Evolutionary conservation across 192 early-diverging fungal species (phyloP), one percentile per base, ranked within the genome.

Genomic region (Cetraspora pellucida): DNA sequence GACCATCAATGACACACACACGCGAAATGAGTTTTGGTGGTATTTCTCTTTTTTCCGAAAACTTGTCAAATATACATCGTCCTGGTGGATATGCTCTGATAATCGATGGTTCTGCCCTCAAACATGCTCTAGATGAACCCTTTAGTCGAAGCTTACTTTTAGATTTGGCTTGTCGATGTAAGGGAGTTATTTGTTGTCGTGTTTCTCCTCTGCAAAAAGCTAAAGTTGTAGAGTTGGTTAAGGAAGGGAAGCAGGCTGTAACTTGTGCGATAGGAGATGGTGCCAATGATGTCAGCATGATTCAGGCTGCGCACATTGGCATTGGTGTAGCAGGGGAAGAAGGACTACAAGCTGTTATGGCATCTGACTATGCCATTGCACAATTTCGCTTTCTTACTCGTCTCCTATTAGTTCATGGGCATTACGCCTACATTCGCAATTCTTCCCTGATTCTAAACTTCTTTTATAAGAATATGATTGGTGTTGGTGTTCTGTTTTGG

Each of bases 231-330:
- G 83, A 84, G 23, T 68, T 94, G 55, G 91, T 94, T 27, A 92
- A 92, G 58, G 82, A 89, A 25, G 82, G 85, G 10, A 81, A 88
- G 21, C 82, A 89, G 45, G 86, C 85, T 23, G 87, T 93, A 83
- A 93, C 91, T 28, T 79, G 92, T 23, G 86, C 91, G 5, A 94
- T 94, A 75, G 93, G 93, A 11, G 93, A 94, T 78, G 93, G 93
- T n/a, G 93, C 93, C 11, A 94, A 94, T 57, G 93, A 94, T 81
- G 92, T 94, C 19, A 87, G 87, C 59, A 94, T 94, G 93, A 94
- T 94, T 57, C 93, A 94, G 72, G 87, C 88, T 63, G 93, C 93
- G 0, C 86, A 94, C 77, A 85, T 94, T 49, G 92, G 92, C 52
- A 82, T 93, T 30, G 92, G 92, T 31, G 91, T 93, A 31, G 87